phyloP scores from a whole-genome alignment of 306 rosid species.

The Boehmeria nivea region DNA sequence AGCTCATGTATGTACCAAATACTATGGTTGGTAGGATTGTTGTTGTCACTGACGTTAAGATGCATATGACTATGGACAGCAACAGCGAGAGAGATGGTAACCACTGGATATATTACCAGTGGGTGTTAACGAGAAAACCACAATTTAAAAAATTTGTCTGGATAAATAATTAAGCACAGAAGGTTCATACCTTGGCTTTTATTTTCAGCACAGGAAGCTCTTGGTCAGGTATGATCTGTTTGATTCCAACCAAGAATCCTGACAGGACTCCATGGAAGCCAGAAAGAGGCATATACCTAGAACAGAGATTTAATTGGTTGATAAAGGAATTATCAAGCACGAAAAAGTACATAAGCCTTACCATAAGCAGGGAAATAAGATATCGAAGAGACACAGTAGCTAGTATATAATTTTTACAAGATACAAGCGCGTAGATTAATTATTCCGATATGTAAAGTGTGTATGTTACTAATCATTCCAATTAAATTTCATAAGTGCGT shows the following conservation, averaged over 20 bases:
- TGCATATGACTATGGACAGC: slow-evolving; percentile 53
- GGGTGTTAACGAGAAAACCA: slow-evolving; percentile 16
- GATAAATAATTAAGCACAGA: neutral
- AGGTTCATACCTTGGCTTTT: slow-evolving; percentile 61
- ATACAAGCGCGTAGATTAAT: too few species aligned
- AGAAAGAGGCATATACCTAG: slow-evolving; percentile 76
- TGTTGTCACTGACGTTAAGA: slow-evolving; percentile 55
- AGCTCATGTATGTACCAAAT: slow-evolving; percentile 83
- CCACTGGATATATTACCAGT: slow-evolving; percentile 58
- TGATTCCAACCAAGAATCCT: slow-evolving; percentile 93
- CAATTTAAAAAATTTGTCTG: neutral
- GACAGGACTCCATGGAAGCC: slow-evolving; percentile 87
- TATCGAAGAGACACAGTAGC: too few species aligned
- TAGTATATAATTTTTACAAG: too few species aligned
- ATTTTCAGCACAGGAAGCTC: slow-evolving; percentile 68
- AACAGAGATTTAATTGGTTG: slow-evolving; percentile 12
- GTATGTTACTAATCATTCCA: too few species aligned
- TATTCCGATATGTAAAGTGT: too few species aligned
- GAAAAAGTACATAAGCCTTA: too few species aligned
- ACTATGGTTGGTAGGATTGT: slow-evolving; percentile 74
- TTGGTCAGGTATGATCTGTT: slow-evolving; percentile 92
- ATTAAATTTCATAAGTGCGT: too few species aligned
- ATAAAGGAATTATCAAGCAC: neutral
- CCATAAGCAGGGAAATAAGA: too few species aligned
- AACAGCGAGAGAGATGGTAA: slow-evolving; percentile 63